A percentile compares a stretch with the other conserved stretches of the same genome.
phyloP scores from a whole-genome alignment of 371 early-diverging fungal genomes.

The Rhizopus stolonifer region DNA sequence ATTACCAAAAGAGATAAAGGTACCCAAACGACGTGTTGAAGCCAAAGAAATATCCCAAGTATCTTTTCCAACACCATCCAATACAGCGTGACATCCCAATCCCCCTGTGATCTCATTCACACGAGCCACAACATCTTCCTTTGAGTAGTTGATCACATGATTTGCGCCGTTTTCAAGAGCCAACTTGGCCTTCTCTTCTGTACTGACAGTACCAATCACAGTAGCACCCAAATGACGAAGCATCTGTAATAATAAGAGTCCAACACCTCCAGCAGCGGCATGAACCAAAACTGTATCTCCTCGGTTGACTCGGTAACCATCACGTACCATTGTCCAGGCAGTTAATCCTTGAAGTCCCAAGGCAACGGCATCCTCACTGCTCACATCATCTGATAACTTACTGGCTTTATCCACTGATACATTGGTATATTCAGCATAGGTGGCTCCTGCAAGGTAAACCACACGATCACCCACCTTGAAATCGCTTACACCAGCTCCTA shows the following conservation, averaged over 20 bases:
- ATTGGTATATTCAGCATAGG: constrained; percentile 82
- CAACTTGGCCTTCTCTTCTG: constrained; percentile 75
- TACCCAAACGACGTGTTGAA: constrained; percentile 75
- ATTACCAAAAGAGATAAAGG: constrained; percentile 90
- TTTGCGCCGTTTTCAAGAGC: constrained; percentile 78
- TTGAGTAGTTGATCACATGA: constrained; percentile 73
- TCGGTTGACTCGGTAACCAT: constrained; percentile 71
- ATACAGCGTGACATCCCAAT: constrained; percentile 83
- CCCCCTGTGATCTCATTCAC: constrained; percentile 78
- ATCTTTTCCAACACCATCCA: constrained; percentile 90
- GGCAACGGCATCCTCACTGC: constrained; percentile 69
- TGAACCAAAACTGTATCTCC: constrained; percentile 83
- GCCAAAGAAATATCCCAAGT: constrained; percentile 81
- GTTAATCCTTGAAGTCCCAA: constrained; percentile 76
- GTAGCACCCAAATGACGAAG: constrained; percentile 76
- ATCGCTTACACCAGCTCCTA: constrained; percentile 65
- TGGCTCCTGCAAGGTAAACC: constrained; percentile 62
- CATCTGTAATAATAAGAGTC: constrained; percentile 75
- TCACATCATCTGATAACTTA: constrained; percentile 58
- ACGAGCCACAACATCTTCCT: constrained; percentile 61
- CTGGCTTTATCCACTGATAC: constrained; percentile 44
- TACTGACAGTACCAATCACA: constrained; percentile 91
- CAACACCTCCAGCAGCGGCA: constrained; percentile 94
- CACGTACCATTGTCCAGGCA: constrained; percentile 74
- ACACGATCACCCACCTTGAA: constrained; percentile 85